Conservation (phyloP, 2,329 filamentous ascomycete species). For the Colletotrichum spaethianum region DNA sequence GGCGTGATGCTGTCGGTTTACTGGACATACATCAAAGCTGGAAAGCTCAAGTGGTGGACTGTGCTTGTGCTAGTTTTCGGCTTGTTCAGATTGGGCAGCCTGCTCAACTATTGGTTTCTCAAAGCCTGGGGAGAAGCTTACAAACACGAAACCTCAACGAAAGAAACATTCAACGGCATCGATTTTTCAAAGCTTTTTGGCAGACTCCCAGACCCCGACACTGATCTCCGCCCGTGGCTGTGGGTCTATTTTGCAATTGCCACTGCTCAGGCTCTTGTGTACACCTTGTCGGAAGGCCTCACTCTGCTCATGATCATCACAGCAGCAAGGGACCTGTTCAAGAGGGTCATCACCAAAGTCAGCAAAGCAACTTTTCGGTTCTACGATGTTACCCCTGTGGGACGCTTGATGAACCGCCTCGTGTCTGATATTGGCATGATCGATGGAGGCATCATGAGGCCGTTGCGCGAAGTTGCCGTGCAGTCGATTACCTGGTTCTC, state of each 20-base stretch:
- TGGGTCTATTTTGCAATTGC: conserved; percentile 78
- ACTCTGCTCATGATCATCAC: conserved; percentile 85
- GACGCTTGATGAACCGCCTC: conserved; percentile 91
- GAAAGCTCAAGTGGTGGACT: conserved; percentile 81
- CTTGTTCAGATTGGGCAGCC: conserved; percentile 73
- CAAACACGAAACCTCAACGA: conserved; percentile 26
- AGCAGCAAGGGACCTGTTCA: conserved; percentile 83
- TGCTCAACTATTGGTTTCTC: conserved; percentile 83
- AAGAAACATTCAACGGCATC: conserved; percentile 27
- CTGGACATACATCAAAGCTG: conserved; percentile 88
- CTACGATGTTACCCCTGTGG: conserved; percentile 91
- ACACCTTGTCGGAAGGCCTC: conserved; percentile 74
- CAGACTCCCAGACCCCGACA: conserved; percentile 75
- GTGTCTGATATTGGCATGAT: conserved; percentile 92
- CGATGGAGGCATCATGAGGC: conserved; percentile 85
- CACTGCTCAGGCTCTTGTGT: conserved; percentile 70
- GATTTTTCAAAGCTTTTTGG: conserved; percentile 55
- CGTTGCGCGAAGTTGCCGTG: conserved; percentile 80
- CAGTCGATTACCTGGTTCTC: conserved; percentile 79
- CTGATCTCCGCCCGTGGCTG: conserved; percentile 82
- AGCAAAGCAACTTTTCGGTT: conserved; percentile 88
- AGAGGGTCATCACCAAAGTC: conserved; percentile 79
- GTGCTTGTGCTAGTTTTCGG: conserved; percentile 74
- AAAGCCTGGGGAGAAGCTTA: conserved; percentile 91
- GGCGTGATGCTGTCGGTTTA: conserved; percentile 84